Conservation (phyloP, 805 yeast genomes). For the Kockiozyma suomiensis region DNA sequence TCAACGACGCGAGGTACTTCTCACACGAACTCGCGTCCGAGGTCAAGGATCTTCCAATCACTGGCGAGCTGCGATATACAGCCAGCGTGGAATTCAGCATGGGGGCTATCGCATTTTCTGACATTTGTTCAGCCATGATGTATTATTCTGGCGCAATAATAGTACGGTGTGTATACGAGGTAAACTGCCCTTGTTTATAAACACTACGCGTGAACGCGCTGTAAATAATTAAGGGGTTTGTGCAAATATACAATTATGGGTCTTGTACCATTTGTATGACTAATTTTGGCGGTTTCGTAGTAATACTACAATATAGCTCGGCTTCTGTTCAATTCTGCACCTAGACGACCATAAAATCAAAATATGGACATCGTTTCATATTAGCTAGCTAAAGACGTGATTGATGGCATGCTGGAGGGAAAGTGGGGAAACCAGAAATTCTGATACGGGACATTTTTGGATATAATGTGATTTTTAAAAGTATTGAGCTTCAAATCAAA, state of each 20-base stretch:
- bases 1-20: conserved; percentile 11
- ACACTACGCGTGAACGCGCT: neutral
- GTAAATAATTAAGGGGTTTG: neutral
- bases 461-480: too few species aligned
- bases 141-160: neutral
- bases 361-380: too few species aligned
- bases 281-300: neutral
- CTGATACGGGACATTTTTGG: too few species aligned
- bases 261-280: neutral
- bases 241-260: too few species aligned
- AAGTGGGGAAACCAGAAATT: too few species aligned
- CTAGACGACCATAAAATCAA: too few species aligned
- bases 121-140: neutral
- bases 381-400: too few species aligned
- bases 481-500: too few species aligned
- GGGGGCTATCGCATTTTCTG: neutral
- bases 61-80: conserved; percentile 6
- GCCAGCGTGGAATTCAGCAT: conserved; percentile 10
- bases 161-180: neutral
- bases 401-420: too few species aligned
- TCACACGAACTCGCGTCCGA: conserved; percentile 3
- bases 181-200: neutral
- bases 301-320: too few species aligned
- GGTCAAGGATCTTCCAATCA: neutral
- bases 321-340: too few species aligned